These are phyloP conservation scores for Psilocybe subaeruginosa DNA, from an alignment of 768 basidiomycete species.

Conservation along the genomic window DNA sequence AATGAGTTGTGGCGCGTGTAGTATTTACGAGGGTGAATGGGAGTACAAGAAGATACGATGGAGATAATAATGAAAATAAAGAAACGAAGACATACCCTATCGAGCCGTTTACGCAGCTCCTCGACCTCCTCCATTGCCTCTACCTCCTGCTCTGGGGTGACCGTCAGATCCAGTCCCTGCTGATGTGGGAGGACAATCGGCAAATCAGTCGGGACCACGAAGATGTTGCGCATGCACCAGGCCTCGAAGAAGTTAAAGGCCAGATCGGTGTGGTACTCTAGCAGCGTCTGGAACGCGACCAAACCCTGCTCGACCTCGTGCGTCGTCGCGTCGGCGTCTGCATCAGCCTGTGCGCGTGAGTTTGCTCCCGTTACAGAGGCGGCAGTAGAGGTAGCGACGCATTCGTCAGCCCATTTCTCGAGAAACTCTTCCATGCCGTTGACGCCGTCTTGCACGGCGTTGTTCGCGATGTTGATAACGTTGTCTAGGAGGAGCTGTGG, in stretches of 20 bases:
- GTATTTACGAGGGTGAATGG: not conserved
- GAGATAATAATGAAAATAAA: conserved; percentile 7
- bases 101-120: conserved; percentile 63
- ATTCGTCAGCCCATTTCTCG: conserved; percentile 71
- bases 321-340: conserved; percentile 57
- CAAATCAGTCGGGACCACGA: conserved; percentile 70
- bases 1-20: not conserved
- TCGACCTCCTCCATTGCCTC: conserved; percentile 72
- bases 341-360: conserved; percentile 10
- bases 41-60: not conserved
- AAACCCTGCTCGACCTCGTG: conserved; percentile 81
- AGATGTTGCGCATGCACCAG: conserved; percentile 89
- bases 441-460: conserved; percentile 76
- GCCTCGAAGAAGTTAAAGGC: conserved; percentile 93
- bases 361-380: too few relatives aligned
- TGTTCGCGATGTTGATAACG: conserved; percentile 81
- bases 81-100: conserved; percentile 51
- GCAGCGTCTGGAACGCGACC: conserved; percentile 84
- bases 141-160: conserved; percentile 58
- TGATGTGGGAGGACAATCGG: conserved; percentile 81
- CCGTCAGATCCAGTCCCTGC: conserved; percentile 65
- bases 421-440: conserved; percentile 83
- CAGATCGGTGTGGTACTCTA: conserved; percentile 87
- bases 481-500: conserved; percentile 87
- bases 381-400: conserved; percentile 37